Conservation (phyloP, 2,329 filamentous ascomycete genomes). For the Talaromyces funiculosus region DNA sequence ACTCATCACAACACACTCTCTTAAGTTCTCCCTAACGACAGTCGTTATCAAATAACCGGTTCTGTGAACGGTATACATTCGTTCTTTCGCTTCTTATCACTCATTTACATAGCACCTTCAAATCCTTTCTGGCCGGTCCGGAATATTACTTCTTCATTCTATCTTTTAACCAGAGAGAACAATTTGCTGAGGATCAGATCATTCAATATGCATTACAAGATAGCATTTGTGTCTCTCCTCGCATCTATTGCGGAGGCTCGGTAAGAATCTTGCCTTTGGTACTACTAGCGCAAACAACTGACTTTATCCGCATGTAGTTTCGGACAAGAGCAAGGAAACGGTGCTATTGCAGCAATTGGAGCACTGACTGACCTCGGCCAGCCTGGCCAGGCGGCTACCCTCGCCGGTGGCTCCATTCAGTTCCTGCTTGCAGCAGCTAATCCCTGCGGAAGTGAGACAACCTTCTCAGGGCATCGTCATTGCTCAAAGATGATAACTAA, state of each 20-base stretch:
- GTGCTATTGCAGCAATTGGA: background rate
- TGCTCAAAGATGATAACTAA: background rate
- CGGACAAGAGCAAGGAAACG: conserved; percentile 2
- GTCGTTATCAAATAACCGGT: background rate
- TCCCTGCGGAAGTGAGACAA: conserved; percentile 47
- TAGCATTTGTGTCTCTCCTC: background rate
- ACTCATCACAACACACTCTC: background rate
- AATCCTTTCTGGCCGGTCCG: conserved; percentile 1
- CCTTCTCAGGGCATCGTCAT: background rate
- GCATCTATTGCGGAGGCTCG: background rate
- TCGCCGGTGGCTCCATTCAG: conserved; percentile 57
- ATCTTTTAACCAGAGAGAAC: background rate
- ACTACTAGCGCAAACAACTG: background rate
- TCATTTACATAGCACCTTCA: background rate
- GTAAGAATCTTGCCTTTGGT: background rate
- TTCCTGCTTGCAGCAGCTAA: conserved; percentile 60
- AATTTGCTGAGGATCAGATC: background rate
- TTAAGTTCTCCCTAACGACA: conserved; percentile 3
- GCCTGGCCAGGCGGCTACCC: conserved; percentile 57
- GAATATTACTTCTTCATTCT: background rate
- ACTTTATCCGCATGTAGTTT: background rate
- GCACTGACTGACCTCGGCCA: conserved; percentile 33
- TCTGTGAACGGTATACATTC: conserved; percentile 2
- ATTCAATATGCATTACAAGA: conserved; percentile 2
- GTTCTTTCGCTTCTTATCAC: background rate